Percentiles rank a stretch among this genome's conserved stretches.
These are phyloP conservation scores for Euphorbia celastroides DNA, from an alignment of 441 rosid species.

Conservation along the genomic window DNA sequence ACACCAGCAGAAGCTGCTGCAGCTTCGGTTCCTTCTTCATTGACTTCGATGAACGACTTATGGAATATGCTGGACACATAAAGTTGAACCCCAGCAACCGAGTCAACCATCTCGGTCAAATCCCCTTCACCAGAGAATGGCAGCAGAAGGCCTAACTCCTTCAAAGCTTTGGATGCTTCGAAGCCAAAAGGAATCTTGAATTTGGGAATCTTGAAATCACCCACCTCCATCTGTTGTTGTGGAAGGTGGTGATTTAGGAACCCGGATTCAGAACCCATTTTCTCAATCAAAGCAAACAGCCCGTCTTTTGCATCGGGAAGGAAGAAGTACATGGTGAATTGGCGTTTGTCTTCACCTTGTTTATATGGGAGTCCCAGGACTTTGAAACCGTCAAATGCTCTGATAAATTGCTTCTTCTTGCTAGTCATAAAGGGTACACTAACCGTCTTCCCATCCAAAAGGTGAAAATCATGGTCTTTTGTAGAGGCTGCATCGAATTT, in stretches of 20 bases:
- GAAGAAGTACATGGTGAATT: constrained; percentile 67
- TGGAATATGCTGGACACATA: constrained; percentile 59
- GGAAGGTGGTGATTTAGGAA: constrained; percentile 58
- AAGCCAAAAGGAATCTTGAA: constrained; percentile 62
- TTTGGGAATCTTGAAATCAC: constrained; percentile 58
- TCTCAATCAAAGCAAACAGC: constrained; percentile 44
- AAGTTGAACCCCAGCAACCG: constrained; percentile 35
- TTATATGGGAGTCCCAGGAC: constrained; percentile 71
- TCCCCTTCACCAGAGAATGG: constrained; percentile 60
- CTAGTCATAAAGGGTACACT: constrained; percentile 69
- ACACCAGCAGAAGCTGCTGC: constrained; percentile 56
- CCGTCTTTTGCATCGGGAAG: constrained; percentile 70
- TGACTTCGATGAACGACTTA: constrained; percentile 75
- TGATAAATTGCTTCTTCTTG: constrained; percentile 47
- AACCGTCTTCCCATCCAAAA: constrained; percentile 44
- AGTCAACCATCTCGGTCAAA: constrained; percentile 64
- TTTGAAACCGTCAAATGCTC: constrained; percentile 54
- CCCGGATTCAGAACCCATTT: constrained; percentile 39
- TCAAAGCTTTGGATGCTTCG: constrained; percentile 54
- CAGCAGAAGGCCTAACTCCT: constrained; percentile 48
- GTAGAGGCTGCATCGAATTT: constrained; percentile 55
- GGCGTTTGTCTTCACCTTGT: constrained; percentile 56
- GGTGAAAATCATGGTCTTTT: constrained; percentile 57
- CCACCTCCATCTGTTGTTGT: constrained; percentile 30
- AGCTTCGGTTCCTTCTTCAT: constrained; percentile 84